phyloP scores from a whole-genome alignment of 2,329 filamentous ascomycete species.

The Colletotrichum chrysophilum region DNA sequence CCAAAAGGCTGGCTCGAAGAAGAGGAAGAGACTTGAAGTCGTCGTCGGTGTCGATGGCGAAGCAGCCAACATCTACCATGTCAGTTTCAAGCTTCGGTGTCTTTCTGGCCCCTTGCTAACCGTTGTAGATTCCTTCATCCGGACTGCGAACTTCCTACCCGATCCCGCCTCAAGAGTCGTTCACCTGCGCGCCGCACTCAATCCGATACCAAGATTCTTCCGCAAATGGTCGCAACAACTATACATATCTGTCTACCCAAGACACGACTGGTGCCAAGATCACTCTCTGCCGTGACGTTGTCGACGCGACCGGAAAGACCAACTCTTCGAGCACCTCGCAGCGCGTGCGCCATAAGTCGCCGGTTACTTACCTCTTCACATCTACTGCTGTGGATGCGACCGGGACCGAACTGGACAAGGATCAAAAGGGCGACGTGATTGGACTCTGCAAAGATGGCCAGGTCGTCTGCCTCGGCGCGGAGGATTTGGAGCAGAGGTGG shows the following conservation, averaged over 20 bases:
- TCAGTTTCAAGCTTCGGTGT: conserved; percentile 36
- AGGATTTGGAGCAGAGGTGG: conserved; percentile 56
- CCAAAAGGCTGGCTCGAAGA: conserved; percentile 61
- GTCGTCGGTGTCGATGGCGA: conserved; percentile 70
- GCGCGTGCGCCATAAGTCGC: conserved; percentile 31
- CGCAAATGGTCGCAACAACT: conserved; percentile 55
- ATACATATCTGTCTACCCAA: conserved; percentile 65
- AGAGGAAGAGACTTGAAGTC: conserved; percentile 67
- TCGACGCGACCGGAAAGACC: conserved; percentile 56
- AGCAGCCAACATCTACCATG: conserved; percentile 70
- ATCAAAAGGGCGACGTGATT: conserved; percentile 46
- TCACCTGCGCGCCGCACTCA: conserved; percentile 67
- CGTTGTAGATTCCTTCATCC: conserved; percentile 61
- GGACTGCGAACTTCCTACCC: conserved; percentile 71
- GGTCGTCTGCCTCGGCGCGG: conserved; percentile 64
- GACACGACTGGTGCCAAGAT: conserved; percentile 55
- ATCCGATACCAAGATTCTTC: conserved; percentile 56
- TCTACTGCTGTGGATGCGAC: conserved; percentile 25
- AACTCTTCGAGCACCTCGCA: conserved; percentile 54
- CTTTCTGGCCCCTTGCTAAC: conserved; percentile 22
- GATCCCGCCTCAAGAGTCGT: conserved; percentile 67
- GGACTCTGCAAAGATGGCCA: conserved; percentile 66
- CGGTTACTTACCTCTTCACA: conserved; percentile 49
- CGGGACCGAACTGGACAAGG: not conserved
- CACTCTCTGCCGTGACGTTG: conserved; percentile 64